Percentiles rank a stretch among this genome's conserved stretches.
These are phyloP conservation scores for Tripterygium wilfordii DNA, from an alignment of 177 flowering plant species.

Conservation along the genomic window DNA sequence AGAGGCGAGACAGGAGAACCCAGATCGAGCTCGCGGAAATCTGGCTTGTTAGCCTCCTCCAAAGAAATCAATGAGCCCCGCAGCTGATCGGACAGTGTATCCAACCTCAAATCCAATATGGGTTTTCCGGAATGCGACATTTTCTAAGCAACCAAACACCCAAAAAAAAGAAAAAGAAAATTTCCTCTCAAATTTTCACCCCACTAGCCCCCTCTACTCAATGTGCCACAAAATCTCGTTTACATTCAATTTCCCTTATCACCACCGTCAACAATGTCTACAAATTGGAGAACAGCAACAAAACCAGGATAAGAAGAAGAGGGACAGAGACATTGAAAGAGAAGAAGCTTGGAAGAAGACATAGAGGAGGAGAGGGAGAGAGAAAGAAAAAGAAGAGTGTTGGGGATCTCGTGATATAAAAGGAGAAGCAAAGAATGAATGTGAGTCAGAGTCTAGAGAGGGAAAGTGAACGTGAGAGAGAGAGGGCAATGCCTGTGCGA, in stretches of 20 bases:
- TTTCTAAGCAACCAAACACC: slow-evolving; percentile 6
- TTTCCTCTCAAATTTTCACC: too few relatives aligned
- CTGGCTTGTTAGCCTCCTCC: slow-evolving; percentile 65
- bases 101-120: slow-evolving; percentile 23
- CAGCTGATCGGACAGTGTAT: slow-evolving; percentile 41
- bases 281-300: too few relatives aligned
- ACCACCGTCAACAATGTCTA: too few relatives aligned
- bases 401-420: slow-evolving; percentile 89
- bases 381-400: slow-evolving; percentile 31
- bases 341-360: slow-evolving; percentile 29
- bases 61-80: slow-evolving; percentile 25
- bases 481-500: too few relatives aligned
- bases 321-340: too few relatives aligned
- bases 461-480: slow-evolving; percentile 10
- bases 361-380: too few relatives aligned
- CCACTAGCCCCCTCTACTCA: too few relatives aligned
- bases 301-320: too few relatives aligned
- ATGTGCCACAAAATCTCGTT: too few relatives aligned
- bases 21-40: slow-evolving; percentile 69
- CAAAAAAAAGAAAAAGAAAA: too few relatives aligned
- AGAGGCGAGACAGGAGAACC: slow-evolving; percentile 58
- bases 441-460: too few relatives aligned
- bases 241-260: too few relatives aligned
- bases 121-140: slow-evolving; percentile 50
- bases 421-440: slow-evolving; percentile 79